Conservation (phyloP, 2,329 filamentous ascomycete genomes). For the Elsinoe australis region DNA sequence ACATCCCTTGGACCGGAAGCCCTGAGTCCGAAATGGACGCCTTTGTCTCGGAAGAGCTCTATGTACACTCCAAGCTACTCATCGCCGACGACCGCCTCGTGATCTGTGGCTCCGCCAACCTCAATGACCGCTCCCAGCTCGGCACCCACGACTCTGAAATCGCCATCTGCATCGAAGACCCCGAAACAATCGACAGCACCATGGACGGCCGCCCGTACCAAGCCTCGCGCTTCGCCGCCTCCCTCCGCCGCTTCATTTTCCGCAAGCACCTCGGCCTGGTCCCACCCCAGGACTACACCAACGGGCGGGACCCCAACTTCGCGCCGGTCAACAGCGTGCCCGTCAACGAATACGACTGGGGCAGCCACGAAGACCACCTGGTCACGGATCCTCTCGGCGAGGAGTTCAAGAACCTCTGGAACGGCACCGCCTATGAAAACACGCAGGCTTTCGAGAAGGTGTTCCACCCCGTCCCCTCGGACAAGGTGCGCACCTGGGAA, state of each 20-base stretch:
- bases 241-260: conserved; percentile 77
- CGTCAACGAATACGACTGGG: conserved; percentile 47
- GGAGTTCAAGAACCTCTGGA: conserved; percentile 66
- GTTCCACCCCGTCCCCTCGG: conserved; percentile 71
- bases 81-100: conserved; percentile 77
- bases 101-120: conserved; percentile 69
- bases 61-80: conserved; percentile 61
- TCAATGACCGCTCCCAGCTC: conserved; percentile 68
- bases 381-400: conserved; percentile 67
- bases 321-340: conserved; percentile 47
- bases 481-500: conserved; percentile 61
- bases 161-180: conserved; percentile 79
- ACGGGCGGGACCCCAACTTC: conserved; percentile 47
- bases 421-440: conserved; percentile 62
- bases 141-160: conserved; percentile 82
- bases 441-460: conserved; percentile 72
- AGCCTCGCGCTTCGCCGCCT: conserved; percentile 68
- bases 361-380: conserved; percentile 41
- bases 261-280: conserved; percentile 85
- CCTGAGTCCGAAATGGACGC: conserved; percentile 52
- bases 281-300: conserved; percentile 61
- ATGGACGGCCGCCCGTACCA: conserved; percentile 68
- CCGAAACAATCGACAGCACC: conserved; percentile 56
- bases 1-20: conserved; percentile 52
- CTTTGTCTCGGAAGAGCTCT: conserved; percentile 56